phyloP scores from a whole-genome alignment of 768 basidiomycete species.

The Daedaleopsis sinensis region DNA sequence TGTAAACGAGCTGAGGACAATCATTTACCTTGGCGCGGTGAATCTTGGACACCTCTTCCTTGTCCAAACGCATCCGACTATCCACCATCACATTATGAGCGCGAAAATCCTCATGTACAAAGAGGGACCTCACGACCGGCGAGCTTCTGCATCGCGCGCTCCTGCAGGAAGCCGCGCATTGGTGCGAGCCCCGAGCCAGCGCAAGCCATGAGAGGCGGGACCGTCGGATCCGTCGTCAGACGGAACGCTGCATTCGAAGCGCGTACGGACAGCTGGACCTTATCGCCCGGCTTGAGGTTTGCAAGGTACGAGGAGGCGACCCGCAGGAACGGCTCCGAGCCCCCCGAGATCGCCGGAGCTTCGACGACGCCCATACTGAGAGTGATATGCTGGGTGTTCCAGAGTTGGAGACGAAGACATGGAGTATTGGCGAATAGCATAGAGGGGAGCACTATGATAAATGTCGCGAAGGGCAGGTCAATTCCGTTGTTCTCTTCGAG shows the following conservation, averaged over 20 bases:
- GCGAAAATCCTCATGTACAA: neutral
- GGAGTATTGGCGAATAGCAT: slow-evolving; percentile 56
- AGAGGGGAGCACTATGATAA: slow-evolving; percentile 45
- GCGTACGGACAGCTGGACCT: slow-evolving; percentile 44
- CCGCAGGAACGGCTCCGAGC: slow-evolving; percentile 40
- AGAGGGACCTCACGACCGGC: slow-evolving; percentile 39
- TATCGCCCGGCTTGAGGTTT: slow-evolving; percentile 37
- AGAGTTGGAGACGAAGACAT: slow-evolving; percentile 53
- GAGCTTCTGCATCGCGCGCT: slow-evolving; percentile 46
- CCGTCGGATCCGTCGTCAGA: slow-evolving; percentile 40
- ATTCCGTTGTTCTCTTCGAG: slow-evolving; percentile 42
- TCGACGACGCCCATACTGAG: slow-evolving; percentile 49
- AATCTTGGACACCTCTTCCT: slow-evolving; percentile 31
- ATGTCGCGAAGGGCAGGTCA: slow-evolving; percentile 39
- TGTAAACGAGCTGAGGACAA: neutral
- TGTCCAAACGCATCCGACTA: slow-evolving; percentile 46
- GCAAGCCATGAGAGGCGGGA: slow-evolving; percentile 47
- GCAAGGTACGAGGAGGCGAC: slow-evolving; percentile 50
- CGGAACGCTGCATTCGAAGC: slow-evolving; percentile 43
- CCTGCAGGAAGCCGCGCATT: slow-evolving; percentile 54
- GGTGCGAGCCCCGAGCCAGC: slow-evolving; percentile 53
- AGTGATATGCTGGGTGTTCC: slow-evolving; percentile 42
- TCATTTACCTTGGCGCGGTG: slow-evolving; percentile 39
- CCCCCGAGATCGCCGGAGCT: slow-evolving; percentile 38
- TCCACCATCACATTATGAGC: too few relatives aligned